Evolutionary conservation across 208 protist genomes (phyloP).

Genomic region (Leishmania martiniquensis): DNA sequence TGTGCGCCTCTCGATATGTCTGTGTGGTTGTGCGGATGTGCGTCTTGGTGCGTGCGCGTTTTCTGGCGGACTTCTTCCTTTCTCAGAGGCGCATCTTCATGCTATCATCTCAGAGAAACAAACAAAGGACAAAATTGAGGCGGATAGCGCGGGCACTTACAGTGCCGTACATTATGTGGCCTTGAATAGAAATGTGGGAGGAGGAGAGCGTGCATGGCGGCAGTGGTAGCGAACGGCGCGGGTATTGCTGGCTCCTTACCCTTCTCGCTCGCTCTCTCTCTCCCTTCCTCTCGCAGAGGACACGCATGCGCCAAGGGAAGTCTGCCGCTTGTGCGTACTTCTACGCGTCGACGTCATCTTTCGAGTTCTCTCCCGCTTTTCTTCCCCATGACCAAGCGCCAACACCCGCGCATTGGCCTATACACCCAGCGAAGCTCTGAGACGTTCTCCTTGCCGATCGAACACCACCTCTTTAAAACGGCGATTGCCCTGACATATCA

Average conservation of each 20-base stretch:
- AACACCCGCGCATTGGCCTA: background rate
- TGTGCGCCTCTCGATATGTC: background rate
- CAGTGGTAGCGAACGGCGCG: background rate
- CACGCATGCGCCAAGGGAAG: background rate
- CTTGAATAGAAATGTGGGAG: background rate
- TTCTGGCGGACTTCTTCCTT: background rate
- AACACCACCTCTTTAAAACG: background rate
- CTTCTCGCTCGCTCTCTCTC: background rate
- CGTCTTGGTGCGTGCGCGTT: background rate
- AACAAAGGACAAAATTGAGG: background rate
- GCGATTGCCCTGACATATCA: background rate
- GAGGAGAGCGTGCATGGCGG: conserved; percentile 1
- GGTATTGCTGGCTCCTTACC: background rate
- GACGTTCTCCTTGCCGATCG: background rate
- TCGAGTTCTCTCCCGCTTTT: background rate
- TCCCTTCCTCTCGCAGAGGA: background rate
- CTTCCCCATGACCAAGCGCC: background rate
- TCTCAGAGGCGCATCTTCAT: too few relatives aligned
- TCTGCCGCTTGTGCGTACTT: background rate
- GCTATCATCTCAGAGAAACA: too few relatives aligned
- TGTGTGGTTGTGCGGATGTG: background rate
- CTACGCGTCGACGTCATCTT: background rate
- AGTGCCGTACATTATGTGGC: background rate
- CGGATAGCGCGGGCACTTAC: background rate
- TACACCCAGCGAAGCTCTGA: background rate